phyloP scores from a whole-genome alignment of 2,329 filamentous ascomycete species.

The Colletotrichum echinochloae region DNA sequence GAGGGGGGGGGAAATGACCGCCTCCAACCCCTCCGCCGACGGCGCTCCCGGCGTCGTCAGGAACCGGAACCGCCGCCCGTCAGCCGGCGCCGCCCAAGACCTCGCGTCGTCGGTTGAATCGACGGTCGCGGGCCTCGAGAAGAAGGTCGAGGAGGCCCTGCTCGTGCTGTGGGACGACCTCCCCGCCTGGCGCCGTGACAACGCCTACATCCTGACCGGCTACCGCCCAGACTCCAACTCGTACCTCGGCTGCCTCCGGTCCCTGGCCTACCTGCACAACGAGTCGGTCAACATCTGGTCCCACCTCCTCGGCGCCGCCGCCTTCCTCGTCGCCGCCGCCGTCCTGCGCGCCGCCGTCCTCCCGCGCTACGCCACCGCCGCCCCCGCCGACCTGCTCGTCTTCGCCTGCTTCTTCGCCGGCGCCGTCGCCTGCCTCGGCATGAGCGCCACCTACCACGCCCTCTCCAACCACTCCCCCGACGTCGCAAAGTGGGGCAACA shows the following conservation, averaged over 20 bases:
- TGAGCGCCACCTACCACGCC: slow-evolving; percentile 88
- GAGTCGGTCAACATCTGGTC: slow-evolving; percentile 74
- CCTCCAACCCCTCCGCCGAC: neutral
- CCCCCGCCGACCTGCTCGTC: slow-evolving; percentile 72
- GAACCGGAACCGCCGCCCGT: slow-evolving; percentile 4
- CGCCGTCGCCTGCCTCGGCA: slow-evolving; percentile 77
- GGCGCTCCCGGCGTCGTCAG: slow-evolving; percentile 13
- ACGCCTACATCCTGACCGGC: slow-evolving; percentile 65
- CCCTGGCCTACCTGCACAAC: slow-evolving; percentile 68
- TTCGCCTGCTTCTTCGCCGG: slow-evolving; percentile 85
- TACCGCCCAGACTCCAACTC: slow-evolving; percentile 66
- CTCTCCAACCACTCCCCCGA: slow-evolving; percentile 84
- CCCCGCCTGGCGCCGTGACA: slow-evolving; percentile 70
- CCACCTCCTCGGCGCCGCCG: slow-evolving; percentile 73
- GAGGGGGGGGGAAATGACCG: slow-evolving; percentile 10
- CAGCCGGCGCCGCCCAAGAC: neutral
- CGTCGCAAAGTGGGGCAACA: slow-evolving; percentile 87
- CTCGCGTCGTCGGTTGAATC: slow-evolving; percentile 47
- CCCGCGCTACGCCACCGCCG: slow-evolving; percentile 75
- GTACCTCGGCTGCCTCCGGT: slow-evolving; percentile 58
- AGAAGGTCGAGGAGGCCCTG: slow-evolving; percentile 54
- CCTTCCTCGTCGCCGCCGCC: slow-evolving; percentile 64
- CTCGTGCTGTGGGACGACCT: slow-evolving; percentile 70
- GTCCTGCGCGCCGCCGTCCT: slow-evolving; percentile 69
- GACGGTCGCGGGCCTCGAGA: slow-evolving; percentile 48